phyloP scores from a whole-genome alignment of 192 early-diverging fungal species.

The Pilaira anomala region DNA sequence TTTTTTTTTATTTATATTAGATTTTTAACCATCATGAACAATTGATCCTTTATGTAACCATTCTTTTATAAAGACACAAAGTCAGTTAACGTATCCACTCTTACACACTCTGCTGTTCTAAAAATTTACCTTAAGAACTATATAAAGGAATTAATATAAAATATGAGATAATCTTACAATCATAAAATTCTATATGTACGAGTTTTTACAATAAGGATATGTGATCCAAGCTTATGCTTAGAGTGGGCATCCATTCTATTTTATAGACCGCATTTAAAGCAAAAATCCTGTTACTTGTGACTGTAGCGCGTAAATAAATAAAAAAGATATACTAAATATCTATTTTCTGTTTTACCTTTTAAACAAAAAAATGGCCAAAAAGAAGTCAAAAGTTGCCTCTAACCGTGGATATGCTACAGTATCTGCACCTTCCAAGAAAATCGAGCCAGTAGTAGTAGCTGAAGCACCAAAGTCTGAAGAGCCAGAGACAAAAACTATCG shows the following conservation, averaged over 20 bases:
- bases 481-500: background rate
- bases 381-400: conserved; percentile 13
- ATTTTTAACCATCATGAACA: conserved; percentile 67
- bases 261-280: too few relatives aligned
- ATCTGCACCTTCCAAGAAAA: conserved; percentile 12
- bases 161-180: background rate
- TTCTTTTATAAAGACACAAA: conserved; percentile 32
- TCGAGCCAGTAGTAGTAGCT: background rate
- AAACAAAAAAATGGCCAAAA: conserved; percentile 23
- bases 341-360: too few relatives aligned
- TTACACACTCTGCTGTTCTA: too few relatives aligned
- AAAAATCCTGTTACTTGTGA: too few relatives aligned
- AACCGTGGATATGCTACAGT: conserved; percentile 13
- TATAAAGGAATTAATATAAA: background rate
- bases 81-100: too few relatives aligned
- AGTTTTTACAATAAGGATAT: conserved; percentile 60
- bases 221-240: conserved; percentile 79
- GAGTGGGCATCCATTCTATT: too few relatives aligned
- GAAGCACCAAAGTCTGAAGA: background rate
- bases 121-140: conserved; percentile 22
- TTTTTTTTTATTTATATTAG: too few relatives aligned
- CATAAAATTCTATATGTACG: conserved; percentile 9
- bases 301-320: too few relatives aligned
- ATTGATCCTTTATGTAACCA: conserved; percentile 70
- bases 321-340: too few relatives aligned